These are phyloP conservation scores for Arachnomyces sp. DNA, from an alignment of 2,329 filamentous ascomycete species.

Conservation along the genomic window DNA sequence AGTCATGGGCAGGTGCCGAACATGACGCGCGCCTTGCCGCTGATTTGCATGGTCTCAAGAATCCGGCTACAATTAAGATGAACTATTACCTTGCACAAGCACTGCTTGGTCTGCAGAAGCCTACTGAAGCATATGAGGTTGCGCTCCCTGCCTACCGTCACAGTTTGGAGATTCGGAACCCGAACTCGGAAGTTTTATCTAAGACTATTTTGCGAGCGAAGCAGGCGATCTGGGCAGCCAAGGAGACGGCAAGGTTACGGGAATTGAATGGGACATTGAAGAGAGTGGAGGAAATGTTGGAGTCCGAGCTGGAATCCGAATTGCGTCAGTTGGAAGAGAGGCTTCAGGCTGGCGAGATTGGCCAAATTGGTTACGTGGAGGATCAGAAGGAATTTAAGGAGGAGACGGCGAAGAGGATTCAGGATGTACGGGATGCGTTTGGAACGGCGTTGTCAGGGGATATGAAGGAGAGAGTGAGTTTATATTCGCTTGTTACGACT, in stretches of 20 bases:
- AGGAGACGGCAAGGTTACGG: conserved; percentile 47
- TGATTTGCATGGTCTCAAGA: conserved; percentile 46
- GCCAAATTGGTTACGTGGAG: conserved; percentile 61
- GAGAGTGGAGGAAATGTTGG: conserved; percentile 33
- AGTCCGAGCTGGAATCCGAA: conserved; percentile 31
- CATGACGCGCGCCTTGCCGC: conserved; percentile 70
- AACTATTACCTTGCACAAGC: conserved; percentile 78
- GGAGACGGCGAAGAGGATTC: conserved; percentile 40
- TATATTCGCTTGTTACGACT: neutral
- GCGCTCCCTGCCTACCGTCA: conserved; percentile 65
- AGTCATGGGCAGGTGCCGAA: conserved; percentile 64
- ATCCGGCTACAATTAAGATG: conserved; percentile 64
- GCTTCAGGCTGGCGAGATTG: conserved; percentile 35
- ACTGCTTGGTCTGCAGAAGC: conserved; percentile 63
- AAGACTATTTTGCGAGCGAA: conserved; percentile 69
- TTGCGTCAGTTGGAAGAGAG: conserved; percentile 27
- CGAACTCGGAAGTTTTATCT: conserved; percentile 62
- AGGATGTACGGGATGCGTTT: conserved; percentile 38
- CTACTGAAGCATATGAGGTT: conserved; percentile 62
- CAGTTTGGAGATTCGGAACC: conserved; percentile 55
- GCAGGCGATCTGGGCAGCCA: conserved; percentile 73
- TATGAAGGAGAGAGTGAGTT: conserved; percentile 34
- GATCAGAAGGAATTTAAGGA: conserved; percentile 50
- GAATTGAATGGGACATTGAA: conserved; percentile 37
- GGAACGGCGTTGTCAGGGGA: conserved; percentile 33